Base-by-base conservation (phyloP, 2,329 filamentous ascomycete genomes). In the Ophiostoma sp. region DNA sequence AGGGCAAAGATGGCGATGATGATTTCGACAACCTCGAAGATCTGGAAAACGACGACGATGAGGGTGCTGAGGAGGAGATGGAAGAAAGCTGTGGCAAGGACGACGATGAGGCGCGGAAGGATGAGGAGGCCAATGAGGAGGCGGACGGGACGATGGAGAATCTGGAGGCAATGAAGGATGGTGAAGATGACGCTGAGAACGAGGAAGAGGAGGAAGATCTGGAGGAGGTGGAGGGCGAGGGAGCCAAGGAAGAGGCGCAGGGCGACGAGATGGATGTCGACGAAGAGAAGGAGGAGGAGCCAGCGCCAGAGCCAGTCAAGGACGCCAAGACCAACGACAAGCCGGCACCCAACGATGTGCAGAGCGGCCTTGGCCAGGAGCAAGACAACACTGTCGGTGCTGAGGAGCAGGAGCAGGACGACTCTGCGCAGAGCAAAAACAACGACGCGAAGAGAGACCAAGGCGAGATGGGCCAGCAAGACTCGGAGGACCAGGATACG, bases 21-120 rank as follows among this genome's bases (percentile, higher is more conserved):
- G 82, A 84, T 18, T 76, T 89, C 65, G 85, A 87, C 68, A 81
- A 87, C 67, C 77, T 90, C 67, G 83, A 69, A 44, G 64, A 85
- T 66, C 82, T 85, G 74, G 89, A 97, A 75, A 88, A 92, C 73
- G 82, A 97, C 68, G 92, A 93, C 55, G 81, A 96, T 18, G 92
- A 92, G 0, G 93, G 96, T 52, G 91, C 96, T 71, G 89, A 97
- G 81, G 88, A 95, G 66, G 84, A 97, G 81, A 88, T 95, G 68
- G 84, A 96, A 68, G 89, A 93, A 72, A 89, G 90, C 49, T 84
- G 58, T 38, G 58, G 58, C 36, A 63, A 64, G 18, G 42, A 85
- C 41, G 81, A 85, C 41, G 81, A 84, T 18, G 84, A 85, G 4
- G 80, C 78, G 49, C 66, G n/a, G 5, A 80, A 79, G 47, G 76